These are phyloP conservation scores for Xylaria sp. DNA, from an alignment of 2,329 filamentous ascomycete genomes.

Conservation along the genomic window DNA sequence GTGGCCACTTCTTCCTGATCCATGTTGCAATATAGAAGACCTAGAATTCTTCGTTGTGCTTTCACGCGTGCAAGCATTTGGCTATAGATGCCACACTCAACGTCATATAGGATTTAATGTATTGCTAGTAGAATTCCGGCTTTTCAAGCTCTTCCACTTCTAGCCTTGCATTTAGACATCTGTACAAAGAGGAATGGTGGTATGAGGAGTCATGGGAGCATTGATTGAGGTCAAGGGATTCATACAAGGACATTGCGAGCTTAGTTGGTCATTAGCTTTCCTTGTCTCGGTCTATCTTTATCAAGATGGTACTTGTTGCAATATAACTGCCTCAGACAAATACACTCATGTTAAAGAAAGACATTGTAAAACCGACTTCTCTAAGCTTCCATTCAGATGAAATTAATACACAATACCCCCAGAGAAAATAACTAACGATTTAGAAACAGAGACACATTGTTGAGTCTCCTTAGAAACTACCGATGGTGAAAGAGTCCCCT, in stretches of 20 bases:
- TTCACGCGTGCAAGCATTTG: slow-evolving; percentile 1
- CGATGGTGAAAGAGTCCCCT: not conserved
- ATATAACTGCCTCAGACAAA: not conserved
- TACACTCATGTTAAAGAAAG: not conserved
- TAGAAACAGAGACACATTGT: not conserved
- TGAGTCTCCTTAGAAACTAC: not conserved
- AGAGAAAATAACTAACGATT: not conserved
- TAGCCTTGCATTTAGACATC: slow-evolving; percentile 20
- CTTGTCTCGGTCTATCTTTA: not conserved
- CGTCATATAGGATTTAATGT: not conserved
- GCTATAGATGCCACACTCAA: slow-evolving; percentile 15
- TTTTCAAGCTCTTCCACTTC: slow-evolving; percentile 2
- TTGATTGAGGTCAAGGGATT: not conserved
- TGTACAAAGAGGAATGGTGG: not conserved
- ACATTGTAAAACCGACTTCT: not conserved
- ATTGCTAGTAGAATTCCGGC: not conserved
- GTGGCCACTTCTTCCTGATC: slow-evolving; percentile 23
- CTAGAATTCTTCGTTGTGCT: not conserved
- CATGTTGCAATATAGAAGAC: not conserved
- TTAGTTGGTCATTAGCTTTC: not conserved
- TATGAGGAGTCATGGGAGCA: not conserved
- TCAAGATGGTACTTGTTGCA: not conserved
- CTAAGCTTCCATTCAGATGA: not conserved
- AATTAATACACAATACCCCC: not conserved
- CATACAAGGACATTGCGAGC: not conserved